Base-by-base conservation (phyloP, 2,329 filamentous ascomycete species). In the Diatrype stigma region DNA sequence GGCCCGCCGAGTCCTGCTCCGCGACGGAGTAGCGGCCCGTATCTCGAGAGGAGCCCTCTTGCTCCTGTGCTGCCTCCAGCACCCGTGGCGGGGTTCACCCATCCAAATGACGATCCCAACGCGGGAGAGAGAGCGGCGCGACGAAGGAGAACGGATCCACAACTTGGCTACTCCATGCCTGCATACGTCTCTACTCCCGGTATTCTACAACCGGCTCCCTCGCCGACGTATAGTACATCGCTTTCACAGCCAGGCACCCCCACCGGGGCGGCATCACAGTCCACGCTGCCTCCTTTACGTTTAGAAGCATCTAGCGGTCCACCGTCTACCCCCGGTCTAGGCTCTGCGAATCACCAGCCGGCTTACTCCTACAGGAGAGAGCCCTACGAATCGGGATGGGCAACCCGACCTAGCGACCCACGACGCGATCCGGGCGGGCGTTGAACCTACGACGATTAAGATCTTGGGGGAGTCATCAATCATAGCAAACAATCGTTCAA, bases 1-100 rank as follows among this genome's bases (percentile, higher is more conserved):
- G 76, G 74, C 4, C 79, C 77, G 7, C 72, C 73, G n/a, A 83
- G 78, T 60, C 80, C 81, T 16, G 63, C 64, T 2, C 64, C 70
- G 16, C 63, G 66, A 14, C 69, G 67, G 40, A 63, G 64, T 49
- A 63, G 64, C 14, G 67, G 62, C 26, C 69, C 71, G 2, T 70
- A 68, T 46, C 60, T 66, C 16, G 67, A 75, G 14, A 66, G 66
- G 45, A 75, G 70, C 48, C 68, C 73, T 0, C 56, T 67, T 16
- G 54, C 58, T 61, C 28, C 64, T 63, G 23, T 60, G 6, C 49
- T 52, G 35, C 59, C 56, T 37, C 56, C 56, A n/a, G 57, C 54
- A 26, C 52, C 51, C 7, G 56, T 54, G 10, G 53, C 59, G 8
- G 64, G 63, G 48, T 55, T 56, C 23, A 51, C 51, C n/a, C 53